Conservation (phyloP, 1,139 yeast genomes). For the Taiozyma sp. region DNA sequence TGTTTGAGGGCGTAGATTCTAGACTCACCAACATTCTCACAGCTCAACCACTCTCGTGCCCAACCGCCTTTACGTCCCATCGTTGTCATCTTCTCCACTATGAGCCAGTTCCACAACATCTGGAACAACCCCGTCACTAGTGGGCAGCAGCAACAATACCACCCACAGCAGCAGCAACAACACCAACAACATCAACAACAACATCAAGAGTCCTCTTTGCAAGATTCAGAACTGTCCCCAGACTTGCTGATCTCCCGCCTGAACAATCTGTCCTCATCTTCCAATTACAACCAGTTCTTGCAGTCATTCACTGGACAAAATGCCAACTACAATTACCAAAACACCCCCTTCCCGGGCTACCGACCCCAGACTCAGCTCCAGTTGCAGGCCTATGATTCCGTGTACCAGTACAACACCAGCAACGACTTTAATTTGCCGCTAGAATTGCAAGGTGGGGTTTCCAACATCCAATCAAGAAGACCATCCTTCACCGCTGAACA, state of each 20-base stretch:
- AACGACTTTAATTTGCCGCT: conserved; percentile 42
- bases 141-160: conserved; percentile 6
- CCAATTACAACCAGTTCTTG: conserved; percentile 8
- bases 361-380: conserved; percentile 2
- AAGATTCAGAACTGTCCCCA: conserved; percentile 7
- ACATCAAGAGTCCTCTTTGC: background rate
- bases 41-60: too few relatives aligned
- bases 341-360: background rate
- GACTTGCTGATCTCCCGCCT: conserved; percentile 16
- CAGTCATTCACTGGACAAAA: conserved; percentile 2
- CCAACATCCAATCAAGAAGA: conserved; percentile 54
- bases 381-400: conserved; percentile 2
- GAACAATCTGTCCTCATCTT: conserved; percentile 10
- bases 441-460: conserved; percentile 61
- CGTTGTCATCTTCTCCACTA: background rate
- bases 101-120: conserved; percentile 13
- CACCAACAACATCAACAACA: conserved; percentile 1
- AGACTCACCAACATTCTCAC: too few relatives aligned
- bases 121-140: conserved; percentile 7
- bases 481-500: conserved; percentile 60
- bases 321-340: conserved; percentile 2
- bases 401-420: conserved; percentile 1
- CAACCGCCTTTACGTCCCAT: background rate
- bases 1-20: too few relatives aligned
- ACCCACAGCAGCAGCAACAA: conserved; percentile 3